These are phyloP conservation scores for Monilinia fructicola DNA, from an alignment of 2,329 filamentous ascomycete genomes.

Conservation along the genomic window DNA sequence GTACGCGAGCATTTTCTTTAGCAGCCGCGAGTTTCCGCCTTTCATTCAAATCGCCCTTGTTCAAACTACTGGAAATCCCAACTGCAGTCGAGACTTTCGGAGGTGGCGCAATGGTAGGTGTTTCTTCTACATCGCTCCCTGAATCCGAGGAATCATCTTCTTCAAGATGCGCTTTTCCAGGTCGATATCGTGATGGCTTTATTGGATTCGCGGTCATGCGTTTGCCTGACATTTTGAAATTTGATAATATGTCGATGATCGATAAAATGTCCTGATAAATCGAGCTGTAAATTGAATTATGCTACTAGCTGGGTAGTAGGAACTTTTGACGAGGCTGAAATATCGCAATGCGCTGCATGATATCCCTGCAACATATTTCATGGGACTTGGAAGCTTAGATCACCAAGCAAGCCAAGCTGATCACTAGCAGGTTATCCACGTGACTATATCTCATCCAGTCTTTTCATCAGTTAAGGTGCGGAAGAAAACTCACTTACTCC, in stretches of 20 bases:
- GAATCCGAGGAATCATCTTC: constrained; percentile 51
- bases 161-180: constrained; percentile 70
- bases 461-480: no score
- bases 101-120: constrained; percentile 49
- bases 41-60: constrained; percentile 53
- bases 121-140: constrained; percentile 50
- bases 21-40: constrained; percentile 49
- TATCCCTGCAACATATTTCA: constrained; percentile 10
- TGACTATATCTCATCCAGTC: no score
- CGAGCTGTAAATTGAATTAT: not conserved
- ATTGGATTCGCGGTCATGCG: constrained; percentile 92
- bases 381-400: not conserved
- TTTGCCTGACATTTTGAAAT: constrained; percentile 61
- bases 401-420: not conserved
- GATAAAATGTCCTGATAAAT: not conserved
- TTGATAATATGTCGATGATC: not conserved
- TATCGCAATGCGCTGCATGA: constrained; percentile 13
- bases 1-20: constrained; percentile 49
- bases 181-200: constrained; percentile 76
- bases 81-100: constrained; percentile 58
- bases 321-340: constrained; percentile 32
- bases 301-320: no score
- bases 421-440: no score
- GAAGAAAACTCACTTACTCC: not conserved
- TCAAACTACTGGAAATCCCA: constrained; percentile 54